These are phyloP conservation scores for Avena sativa DNA, from an alignment of 176 grass and related monocot species.

Conservation along the genomic window DNA sequence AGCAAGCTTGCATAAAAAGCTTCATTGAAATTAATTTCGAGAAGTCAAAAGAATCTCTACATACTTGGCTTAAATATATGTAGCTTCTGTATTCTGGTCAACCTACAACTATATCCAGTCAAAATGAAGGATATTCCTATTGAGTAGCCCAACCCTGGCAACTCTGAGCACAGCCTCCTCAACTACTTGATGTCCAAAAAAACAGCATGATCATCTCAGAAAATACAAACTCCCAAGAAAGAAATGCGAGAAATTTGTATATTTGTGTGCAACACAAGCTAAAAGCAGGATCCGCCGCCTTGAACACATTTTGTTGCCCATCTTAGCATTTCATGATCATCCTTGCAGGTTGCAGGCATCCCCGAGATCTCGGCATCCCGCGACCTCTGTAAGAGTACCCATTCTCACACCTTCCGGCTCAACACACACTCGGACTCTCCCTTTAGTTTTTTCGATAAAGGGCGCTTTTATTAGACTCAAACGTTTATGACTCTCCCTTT, in stretches of 20 bases:
- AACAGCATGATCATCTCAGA: not conserved
- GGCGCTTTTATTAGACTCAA: no score
- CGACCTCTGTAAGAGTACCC: not conserved
- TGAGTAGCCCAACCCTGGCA: not conserved
- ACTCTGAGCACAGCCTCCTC: slow-evolving; percentile 23
- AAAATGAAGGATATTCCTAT: slow-evolving; percentile 14
- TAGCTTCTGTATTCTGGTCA: not conserved
- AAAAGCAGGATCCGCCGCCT: not conserved
- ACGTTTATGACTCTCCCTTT: not conserved
- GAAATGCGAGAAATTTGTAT: not conserved
- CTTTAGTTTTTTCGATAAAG: no score
- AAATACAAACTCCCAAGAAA: slow-evolving; percentile 1
- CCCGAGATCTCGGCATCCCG: not conserved
- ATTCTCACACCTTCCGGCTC: not conserved
- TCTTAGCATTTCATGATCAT: not conserved
- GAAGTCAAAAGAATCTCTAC: not conserved
- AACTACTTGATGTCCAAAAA: slow-evolving; percentile 10
- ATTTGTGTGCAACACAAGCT: not conserved
- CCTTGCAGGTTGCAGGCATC: not conserved
- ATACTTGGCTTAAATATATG: not conserved
- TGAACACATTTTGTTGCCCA: not conserved
- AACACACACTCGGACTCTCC: slow-evolving; percentile 1
- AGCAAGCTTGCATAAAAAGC: not conserved
- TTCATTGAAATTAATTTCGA: slow-evolving; percentile 2
- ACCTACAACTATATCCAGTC: not conserved